Percentiles rank a stretch among this genome's conserved stretches.
These are phyloP conservation scores for Parietichytrium sp. DNA, from an alignment of 108 stramenopile genomes.

Conservation along the genomic window DNA sequence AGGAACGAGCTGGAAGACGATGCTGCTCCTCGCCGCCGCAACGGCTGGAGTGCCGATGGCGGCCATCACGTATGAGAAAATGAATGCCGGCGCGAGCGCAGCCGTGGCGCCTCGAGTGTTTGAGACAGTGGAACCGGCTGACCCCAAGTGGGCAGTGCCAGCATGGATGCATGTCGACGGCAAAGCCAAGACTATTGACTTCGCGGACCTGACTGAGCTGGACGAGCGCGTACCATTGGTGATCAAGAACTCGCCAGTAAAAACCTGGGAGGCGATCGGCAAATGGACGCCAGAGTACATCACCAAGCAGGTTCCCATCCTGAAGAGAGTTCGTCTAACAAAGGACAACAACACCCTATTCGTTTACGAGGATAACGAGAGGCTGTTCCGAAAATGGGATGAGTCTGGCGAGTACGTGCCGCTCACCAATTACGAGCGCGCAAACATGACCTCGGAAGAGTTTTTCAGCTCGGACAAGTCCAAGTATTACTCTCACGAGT, in stretches of 20 bases:
- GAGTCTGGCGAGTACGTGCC: background rate
- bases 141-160: background rate
- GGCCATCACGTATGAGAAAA: too few relatives aligned
- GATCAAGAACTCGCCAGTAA: background rate
- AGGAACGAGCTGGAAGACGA: too few relatives aligned
- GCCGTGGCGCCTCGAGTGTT: too few relatives aligned
- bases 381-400: conserved; percentile 1
- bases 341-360: background rate
- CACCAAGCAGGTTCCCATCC: background rate
- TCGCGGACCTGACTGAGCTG: background rate
- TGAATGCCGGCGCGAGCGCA: too few relatives aligned
- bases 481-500: background rate
- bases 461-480: background rate
- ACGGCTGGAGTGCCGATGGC: too few relatives aligned
- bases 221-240: background rate
- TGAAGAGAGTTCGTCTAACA: background rate
- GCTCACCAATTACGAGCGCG: too few relatives aligned
- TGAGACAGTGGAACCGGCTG: too few relatives aligned
- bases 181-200: background rate
- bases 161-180: conserved; percentile 7
- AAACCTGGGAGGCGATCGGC: background rate
- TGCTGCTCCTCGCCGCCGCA: too few relatives aligned
- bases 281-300: background rate
- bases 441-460: background rate
- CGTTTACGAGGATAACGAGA: background rate